Evolutionary conservation across 2,329 filamentous ascomycete genomes (phyloP), one percentile per base, ranked within the genome.

Genomic region (Fusarium sp.): DNA sequence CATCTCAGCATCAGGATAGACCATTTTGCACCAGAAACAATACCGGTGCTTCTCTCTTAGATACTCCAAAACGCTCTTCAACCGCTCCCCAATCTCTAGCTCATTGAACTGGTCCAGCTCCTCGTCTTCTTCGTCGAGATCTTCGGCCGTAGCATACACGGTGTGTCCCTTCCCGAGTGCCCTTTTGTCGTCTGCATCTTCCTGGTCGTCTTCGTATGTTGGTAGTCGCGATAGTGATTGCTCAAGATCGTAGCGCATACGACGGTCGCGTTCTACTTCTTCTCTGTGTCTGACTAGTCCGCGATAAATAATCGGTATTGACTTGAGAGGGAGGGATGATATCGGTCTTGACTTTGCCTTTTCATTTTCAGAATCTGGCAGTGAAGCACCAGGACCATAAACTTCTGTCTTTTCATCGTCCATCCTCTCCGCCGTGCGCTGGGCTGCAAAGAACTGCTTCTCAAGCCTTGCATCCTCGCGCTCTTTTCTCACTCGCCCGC

Each of bases 21-120:
- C 85, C 81, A 88, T 92, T 80, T 98, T 98, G 83, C 96, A 99
- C 93, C 95, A 99, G 80, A 98, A 97, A 83, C 96, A 99, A 80
- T 99, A 99, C 48, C 86, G 82, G 78, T 94, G 89, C 78, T 88
- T 88, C 54, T 90, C 85, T 41, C 96, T 88, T 60, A 99, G 81
- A 81, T 93, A 91, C 23, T 83, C 80, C 15, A 97, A 87, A 19
- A 97, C 81, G 74, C 85, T 89, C 14, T 84, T 83, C 69, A 98
- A 82, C 73, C 90, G 89, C 76, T 97, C 92, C 4, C 84, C 83
- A 4, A 90, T 85, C 27, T 90, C 88, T 48, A 95, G 83, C 4
- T 87, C 88, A 77, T 94, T 90, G 76, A 97, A 98, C 63, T 89
- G 91, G 33, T 95, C 91, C 63, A 98, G 83, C 79, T 97, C 94